Conservation (phyloP, 441 rosid species). For the Sinapis alba region DNA sequence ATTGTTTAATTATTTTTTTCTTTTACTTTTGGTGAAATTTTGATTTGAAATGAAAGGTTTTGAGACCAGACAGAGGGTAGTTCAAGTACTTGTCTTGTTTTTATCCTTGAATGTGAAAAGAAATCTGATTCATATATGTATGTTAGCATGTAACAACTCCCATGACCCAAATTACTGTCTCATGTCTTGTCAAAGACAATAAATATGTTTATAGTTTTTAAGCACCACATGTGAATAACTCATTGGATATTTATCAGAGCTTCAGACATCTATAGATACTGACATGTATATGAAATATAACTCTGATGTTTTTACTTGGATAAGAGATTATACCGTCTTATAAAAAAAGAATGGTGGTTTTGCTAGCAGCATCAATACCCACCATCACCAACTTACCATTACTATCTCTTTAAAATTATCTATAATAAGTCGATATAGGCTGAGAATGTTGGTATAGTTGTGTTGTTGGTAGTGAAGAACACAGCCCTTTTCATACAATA, state of each 20-base stretch:
- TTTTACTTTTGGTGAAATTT: background rate
- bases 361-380: slow-evolving; percentile 8
- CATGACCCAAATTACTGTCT: slow-evolving; percentile 24
- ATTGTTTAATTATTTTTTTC: background rate
- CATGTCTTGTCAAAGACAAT: slow-evolving; percentile 25
- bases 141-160: background rate
- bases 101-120: slow-evolving; percentile 29
- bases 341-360: background rate
- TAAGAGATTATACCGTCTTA: background rate
- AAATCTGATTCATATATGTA: slow-evolving; percentile 2
- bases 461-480: background rate
- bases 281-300: background rate
- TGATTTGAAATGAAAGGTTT: slow-evolving; percentile 38
- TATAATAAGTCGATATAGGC: background rate
- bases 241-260: slow-evolving; percentile 18
- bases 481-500: background rate
- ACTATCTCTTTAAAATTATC: background rate
- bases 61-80: slow-evolving; percentile 27
- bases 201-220: slow-evolving; percentile 30
- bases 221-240: slow-evolving; percentile 19
- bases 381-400: background rate
- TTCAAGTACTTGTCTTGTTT: slow-evolving; percentile 40
- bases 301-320: background rate
- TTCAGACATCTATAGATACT: background rate
- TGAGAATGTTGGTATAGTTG: background rate